phyloP scores from a whole-genome alignment of 148 eudicot species.

The Pharnaceum exiguum region DNA sequence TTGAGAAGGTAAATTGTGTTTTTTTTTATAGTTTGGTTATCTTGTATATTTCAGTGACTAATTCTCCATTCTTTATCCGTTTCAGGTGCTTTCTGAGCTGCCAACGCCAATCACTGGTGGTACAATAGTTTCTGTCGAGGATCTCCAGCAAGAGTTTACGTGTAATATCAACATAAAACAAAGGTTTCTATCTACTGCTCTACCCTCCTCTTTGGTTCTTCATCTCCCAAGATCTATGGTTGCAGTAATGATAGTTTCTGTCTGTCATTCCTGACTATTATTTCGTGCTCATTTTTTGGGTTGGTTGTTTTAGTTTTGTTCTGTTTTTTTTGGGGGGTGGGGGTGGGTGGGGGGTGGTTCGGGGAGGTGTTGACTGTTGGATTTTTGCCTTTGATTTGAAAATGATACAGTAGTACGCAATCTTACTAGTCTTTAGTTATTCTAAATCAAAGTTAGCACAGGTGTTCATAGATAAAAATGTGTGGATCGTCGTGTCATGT shows the following conservation, averaged over 20 bases:
- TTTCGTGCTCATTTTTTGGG: background rate
- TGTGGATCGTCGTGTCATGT: too few relatives aligned
- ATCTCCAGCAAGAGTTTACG: conserved; percentile 72
- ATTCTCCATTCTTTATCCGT: conserved; percentile 3
- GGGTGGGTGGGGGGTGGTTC: too few relatives aligned
- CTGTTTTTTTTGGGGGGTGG: too few relatives aligned
- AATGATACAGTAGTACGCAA: too few relatives aligned
- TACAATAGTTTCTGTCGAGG: conserved; percentile 72
- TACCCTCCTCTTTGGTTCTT: conserved; percentile 6
- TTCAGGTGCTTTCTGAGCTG: conserved; percentile 76
- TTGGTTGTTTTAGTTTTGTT: too few relatives aligned
- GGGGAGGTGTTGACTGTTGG: too few relatives aligned
- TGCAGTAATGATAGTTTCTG: background rate
- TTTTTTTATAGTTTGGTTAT: conserved; percentile 1
- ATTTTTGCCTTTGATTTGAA: too few relatives aligned
- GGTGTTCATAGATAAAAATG: too few relatives aligned
- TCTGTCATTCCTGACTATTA: background rate
- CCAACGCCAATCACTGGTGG: conserved; percentile 81
- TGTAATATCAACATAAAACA: conserved; percentile 85
- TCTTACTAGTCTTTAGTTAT: too few relatives aligned
- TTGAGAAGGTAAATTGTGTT: conserved; percentile 63
- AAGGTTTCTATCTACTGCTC: conserved; percentile 45
- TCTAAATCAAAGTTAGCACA: too few relatives aligned
- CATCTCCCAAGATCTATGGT: background rate
- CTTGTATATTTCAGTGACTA: background rate